phyloP scores from a whole-genome alignment of 805 yeast species.

The Saturnispora bothae region DNA sequence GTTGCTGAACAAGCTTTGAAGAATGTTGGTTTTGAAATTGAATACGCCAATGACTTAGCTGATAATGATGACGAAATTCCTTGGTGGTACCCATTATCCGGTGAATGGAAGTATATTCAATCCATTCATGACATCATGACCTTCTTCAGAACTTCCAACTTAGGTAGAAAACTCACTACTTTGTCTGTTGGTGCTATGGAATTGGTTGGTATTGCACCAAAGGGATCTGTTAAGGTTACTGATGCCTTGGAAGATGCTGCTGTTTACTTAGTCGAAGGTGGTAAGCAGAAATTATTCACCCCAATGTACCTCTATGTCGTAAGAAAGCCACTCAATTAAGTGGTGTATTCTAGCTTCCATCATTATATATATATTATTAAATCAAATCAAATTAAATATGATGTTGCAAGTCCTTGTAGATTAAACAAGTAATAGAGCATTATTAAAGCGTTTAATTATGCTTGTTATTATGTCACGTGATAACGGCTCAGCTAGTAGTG shows the following conservation, averaged over 20 bases:
- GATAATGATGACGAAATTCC: slow-evolving; percentile 75
- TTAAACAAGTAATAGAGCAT: too few relatives aligned
- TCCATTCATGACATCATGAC: slow-evolving; percentile 68
- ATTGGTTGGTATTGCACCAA: slow-evolving; percentile 78
- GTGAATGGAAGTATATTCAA: slow-evolving; percentile 86
- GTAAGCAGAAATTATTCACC: slow-evolving; percentile 78
- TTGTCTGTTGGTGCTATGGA: slow-evolving; percentile 74
- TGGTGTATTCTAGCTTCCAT: too few relatives aligned
- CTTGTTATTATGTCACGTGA: too few relatives aligned
- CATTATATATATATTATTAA: too few relatives aligned
- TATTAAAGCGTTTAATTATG: too few relatives aligned
- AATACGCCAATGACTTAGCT: slow-evolving; percentile 73
- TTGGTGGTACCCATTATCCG: slow-evolving; percentile 95
- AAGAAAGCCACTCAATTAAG: slow-evolving; percentile 55
- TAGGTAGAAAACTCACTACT: slow-evolving; percentile 84
- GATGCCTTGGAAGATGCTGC: slow-evolving; percentile 95
- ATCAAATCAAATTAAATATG: too few relatives aligned
- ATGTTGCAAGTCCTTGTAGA: too few relatives aligned
- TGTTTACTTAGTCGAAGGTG: slow-evolving; percentile 88
- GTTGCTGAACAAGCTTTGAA: slow-evolving; percentile 84
- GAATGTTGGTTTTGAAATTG: slow-evolving; percentile 78
- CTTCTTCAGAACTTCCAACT: slow-evolving; percentile 72
- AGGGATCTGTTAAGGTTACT: slow-evolving; percentile 85
- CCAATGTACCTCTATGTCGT: slow-evolving; percentile 95
- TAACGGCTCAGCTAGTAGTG: too few relatives aligned